A percentile compares a stretch with the other conserved stretches of the same genome.
phyloP scores from a whole-genome alignment of 176 grass and related monocot genomes.

The Triticum dicoccoides region DNA sequence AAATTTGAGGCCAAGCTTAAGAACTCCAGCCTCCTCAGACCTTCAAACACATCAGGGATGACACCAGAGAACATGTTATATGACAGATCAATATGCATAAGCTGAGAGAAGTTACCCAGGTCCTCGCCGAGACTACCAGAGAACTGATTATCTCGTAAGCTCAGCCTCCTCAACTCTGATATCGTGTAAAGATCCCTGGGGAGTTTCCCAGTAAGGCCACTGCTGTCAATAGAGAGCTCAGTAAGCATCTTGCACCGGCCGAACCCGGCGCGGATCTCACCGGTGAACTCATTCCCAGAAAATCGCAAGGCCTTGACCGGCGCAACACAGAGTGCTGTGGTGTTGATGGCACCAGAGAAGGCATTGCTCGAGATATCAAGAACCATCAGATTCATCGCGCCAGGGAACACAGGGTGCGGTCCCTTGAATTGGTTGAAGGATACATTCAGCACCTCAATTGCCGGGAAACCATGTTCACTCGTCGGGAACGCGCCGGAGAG shows the following conservation, averaged over 20 bases:
- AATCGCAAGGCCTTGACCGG: slow-evolving; percentile 36
- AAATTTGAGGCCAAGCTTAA: slow-evolving; percentile 48
- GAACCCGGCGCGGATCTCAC: background rate
- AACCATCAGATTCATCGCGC: slow-evolving; percentile 20
- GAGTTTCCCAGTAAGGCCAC: slow-evolving; percentile 28
- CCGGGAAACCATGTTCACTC: slow-evolving; percentile 5
- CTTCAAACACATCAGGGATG: slow-evolving; percentile 60
- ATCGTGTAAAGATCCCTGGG: slow-evolving; percentile 41
- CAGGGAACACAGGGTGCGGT: slow-evolving; percentile 27
- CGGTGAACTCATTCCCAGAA: slow-evolving; percentile 30
- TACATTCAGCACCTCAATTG: slow-evolving; percentile 48
- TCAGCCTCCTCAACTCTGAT: slow-evolving; percentile 30
- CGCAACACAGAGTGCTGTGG: background rate
- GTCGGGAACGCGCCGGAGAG: slow-evolving; percentile 15
- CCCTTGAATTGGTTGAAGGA: slow-evolving; percentile 55
- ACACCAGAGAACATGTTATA: slow-evolving; percentile 32
- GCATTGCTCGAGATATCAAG: slow-evolving; percentile 42
- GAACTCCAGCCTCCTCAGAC: slow-evolving; percentile 36
- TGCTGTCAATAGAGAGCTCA: slow-evolving; percentile 39
- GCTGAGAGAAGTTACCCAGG: slow-evolving; percentile 48
- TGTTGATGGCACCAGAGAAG: slow-evolving; percentile 38
- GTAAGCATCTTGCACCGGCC: slow-evolving; percentile 33
- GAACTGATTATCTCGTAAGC: slow-evolving; percentile 42
- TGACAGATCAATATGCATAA: slow-evolving; percentile 53
- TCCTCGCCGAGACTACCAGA: slow-evolving; percentile 12